A percentile compares a stretch with the other conserved stretches of the same genome.
These are phyloP conservation scores for Rickenella mellea DNA, from an alignment of 768 basidiomycete genomes.

Conservation along the genomic window DNA sequence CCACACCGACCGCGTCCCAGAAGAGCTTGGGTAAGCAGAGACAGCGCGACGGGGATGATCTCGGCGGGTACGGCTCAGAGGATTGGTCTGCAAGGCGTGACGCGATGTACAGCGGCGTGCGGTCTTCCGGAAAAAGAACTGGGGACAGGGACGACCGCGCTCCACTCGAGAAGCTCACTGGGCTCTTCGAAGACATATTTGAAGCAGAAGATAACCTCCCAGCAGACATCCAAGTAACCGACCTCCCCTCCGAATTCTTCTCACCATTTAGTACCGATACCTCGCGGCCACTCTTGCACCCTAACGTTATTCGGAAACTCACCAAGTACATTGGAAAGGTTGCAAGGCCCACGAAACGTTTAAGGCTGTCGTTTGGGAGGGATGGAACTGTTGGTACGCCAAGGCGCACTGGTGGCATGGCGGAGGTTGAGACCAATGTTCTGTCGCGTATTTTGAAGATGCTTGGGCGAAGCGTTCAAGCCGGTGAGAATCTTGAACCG, in stretches of 20 bases:
- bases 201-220: slow-evolving; percentile 69
- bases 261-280: slow-evolving; percentile 50
- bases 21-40: slow-evolving; percentile 14
- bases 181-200: slow-evolving; percentile 77
- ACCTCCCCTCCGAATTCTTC: slow-evolving; percentile 55
- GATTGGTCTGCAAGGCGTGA: slow-evolving; percentile 31
- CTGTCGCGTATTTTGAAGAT: slow-evolving; percentile 65
- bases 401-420: slow-evolving; percentile 45
- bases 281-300: slow-evolving; percentile 51
- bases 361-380: slow-evolving; percentile 36
- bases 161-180: slow-evolving; percentile 67
- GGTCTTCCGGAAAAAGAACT: slow-evolving; percentile 26
- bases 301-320: slow-evolving; percentile 53
- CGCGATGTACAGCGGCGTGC: slow-evolving; percentile 41
- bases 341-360: slow-evolving; percentile 58
- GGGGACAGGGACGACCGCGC: slow-evolving; percentile 73
- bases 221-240: slow-evolving; percentile 37
- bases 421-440: slow-evolving; percentile 53
- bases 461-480: slow-evolving; percentile 68
- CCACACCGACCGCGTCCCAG: slow-evolving; percentile 14
- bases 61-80: slow-evolving; percentile 52
- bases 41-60: slow-evolving; percentile 29
- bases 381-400: slow-evolving; percentile 32
- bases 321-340: slow-evolving; percentile 61
- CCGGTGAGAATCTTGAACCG: slow-evolving; percentile 67